These are phyloP conservation scores for Fusarium proliferatum DNA, from an alignment of 2,329 filamentous ascomycete species.

Conservation along the genomic window DNA sequence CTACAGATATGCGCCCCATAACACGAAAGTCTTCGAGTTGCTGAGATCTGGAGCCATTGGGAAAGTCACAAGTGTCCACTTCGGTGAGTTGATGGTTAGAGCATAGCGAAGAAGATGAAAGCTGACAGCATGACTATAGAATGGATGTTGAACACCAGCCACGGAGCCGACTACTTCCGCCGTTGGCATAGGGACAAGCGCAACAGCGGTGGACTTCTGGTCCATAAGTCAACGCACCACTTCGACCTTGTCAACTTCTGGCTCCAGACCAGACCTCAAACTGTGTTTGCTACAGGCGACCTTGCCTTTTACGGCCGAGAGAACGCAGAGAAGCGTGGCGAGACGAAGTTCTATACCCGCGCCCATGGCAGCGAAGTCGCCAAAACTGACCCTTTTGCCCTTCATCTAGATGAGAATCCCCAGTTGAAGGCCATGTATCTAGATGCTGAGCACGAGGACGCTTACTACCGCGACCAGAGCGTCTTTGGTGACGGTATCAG, in stretches of 20 bases:
- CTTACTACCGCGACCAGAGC: conserved; percentile 70
- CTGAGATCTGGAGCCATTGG: conserved; percentile 66
- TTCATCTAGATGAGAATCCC: conserved; percentile 63
- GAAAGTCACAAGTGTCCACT: conserved; percentile 66
- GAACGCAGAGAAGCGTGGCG: conserved; percentile 67
- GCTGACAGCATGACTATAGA: conserved; percentile 48
- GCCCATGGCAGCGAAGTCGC: conserved; percentile 63
- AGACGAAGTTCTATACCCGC: conserved; percentile 62
- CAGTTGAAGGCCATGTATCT: conserved; percentile 69
- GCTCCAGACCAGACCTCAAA: conserved; percentile 65
- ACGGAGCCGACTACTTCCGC: conserved; percentile 72
- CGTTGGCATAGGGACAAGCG: conserved; percentile 72
- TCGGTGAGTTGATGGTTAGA: conserved; percentile 41
- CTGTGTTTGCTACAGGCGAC: conserved; percentile 68
- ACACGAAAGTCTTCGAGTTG: conserved; percentile 68
- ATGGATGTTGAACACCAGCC: conserved; percentile 71
- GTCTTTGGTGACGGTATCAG: conserved; percentile 72
- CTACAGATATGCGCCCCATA: conserved; percentile 74
- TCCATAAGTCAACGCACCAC: conserved; percentile 73
- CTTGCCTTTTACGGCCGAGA: conserved; percentile 70
- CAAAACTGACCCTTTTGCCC: conserved; percentile 66
- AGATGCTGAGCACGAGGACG: conserved; percentile 72
- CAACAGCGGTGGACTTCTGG: conserved; percentile 68
- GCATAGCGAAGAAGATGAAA: accelerated
- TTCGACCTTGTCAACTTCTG: conserved; percentile 74